These are phyloP conservation scores for Diaporthe capsici DNA, from an alignment of 2,329 filamentous ascomycete genomes.

Conservation along the genomic window DNA sequence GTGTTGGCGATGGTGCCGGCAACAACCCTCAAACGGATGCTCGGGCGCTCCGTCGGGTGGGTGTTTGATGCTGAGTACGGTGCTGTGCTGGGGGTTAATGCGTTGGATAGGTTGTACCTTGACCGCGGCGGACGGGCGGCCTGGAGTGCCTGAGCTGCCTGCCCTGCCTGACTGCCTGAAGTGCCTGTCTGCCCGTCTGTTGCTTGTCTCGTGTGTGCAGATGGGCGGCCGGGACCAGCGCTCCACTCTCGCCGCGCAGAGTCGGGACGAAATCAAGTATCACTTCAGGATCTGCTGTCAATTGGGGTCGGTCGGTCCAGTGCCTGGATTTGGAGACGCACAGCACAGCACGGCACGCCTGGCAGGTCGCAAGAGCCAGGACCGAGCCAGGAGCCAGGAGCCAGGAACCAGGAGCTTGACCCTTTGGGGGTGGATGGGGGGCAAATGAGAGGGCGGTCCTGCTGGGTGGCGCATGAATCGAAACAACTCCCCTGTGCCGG, in stretches of 20 bases:
- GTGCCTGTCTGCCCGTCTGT: background rate
- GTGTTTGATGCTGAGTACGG: slow-evolving; percentile 30
- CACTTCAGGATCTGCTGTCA: slow-evolving; percentile 12
- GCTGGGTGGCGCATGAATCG: slow-evolving; percentile 34
- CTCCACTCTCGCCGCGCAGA: slow-evolving; percentile 13
- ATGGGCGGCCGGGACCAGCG: slow-evolving; percentile 19
- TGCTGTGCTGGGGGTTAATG: slow-evolving; percentile 26
- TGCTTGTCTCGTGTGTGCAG: slow-evolving; percentile 19
- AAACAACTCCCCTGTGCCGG: slow-evolving; percentile 33
- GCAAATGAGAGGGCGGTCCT: slow-evolving; percentile 31
- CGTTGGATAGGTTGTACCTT: slow-evolving; percentile 22
- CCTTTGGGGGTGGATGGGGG: background rate
- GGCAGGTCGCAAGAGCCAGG: slow-evolving; percentile 5
- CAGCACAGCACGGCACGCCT: background rate
- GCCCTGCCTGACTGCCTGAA: background rate
- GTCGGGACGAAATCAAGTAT: slow-evolving; percentile 23
- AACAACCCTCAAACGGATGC: slow-evolving; percentile 31
- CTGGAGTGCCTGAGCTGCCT: background rate
- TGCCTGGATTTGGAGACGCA: background rate
- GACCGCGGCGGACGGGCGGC: background rate
- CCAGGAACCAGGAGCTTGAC: slow-evolving; percentile 21
- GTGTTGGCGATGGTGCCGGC: slow-evolving; percentile 32
- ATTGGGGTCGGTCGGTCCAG: background rate
- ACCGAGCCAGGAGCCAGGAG: slow-evolving; percentile 14
- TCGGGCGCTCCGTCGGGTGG: slow-evolving; percentile 12